Base-by-base conservation (phyloP, 805 yeast genomes). In the Starmerella scarabaei region DNA sequence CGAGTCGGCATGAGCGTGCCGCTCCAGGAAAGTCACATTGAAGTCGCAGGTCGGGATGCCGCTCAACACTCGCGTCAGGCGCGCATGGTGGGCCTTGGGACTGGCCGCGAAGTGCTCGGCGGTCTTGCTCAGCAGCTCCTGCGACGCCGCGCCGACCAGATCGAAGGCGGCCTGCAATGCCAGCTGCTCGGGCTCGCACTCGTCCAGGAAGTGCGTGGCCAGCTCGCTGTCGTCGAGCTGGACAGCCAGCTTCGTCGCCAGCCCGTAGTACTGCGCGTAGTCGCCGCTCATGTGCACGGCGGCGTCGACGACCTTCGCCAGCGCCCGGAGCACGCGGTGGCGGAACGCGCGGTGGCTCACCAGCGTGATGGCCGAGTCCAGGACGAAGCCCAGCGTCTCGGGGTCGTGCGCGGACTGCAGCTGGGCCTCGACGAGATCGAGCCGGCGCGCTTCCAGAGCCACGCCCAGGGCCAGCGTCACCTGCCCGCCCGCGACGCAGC, bases 111-210 rank as follows among this genome's bases (percentile, higher is more conserved):
- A 49, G 30, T 53, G 55, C 14, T 54, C 59, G 33, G 67, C 56
- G 7, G 67, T 65, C 30, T 68, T 64, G 20, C 75, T 78, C 43
- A 86, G 68, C 49, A 91, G 68, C 56, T 83, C 93, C 64, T 88
- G 97, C 6, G 94, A 73, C 0, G 95, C 95, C 14, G 93, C 77
- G 40, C 76, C 77, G 5, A 86, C 96, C 44, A 91, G 71, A 59
- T 91, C 98, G 59, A 91, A 91, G 1, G 96, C 96, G 39, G 88
- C 82, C 66, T 91, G 98, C 60, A 75, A 82, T 2, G 93, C 93
- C 44, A 80, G 67, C 46, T 68, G 71, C 16, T 66, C 58, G 36
- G 68, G 61, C n/a, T 65, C 54, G 45, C 82, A 66, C 43, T 71
- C 71, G 50, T 71, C 69, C 59, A 88, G 82, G 35, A 85, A 64